Evolutionary conservation across 1,284 basidiomycete genomes (phyloP).

Genomic region (Apiotrichum sp.): DNA sequence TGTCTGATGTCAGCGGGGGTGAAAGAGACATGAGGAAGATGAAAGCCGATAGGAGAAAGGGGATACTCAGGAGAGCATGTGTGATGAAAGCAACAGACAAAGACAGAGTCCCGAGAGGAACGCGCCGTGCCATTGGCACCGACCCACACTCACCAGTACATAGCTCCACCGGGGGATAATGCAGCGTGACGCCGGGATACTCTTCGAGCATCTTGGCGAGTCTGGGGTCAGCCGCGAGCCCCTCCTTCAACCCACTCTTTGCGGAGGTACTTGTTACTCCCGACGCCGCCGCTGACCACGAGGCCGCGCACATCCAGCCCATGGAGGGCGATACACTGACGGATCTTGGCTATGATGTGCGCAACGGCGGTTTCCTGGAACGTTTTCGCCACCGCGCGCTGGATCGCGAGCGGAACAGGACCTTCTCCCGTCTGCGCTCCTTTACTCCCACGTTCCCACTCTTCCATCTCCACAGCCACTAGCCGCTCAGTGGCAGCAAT

Average conservation of each 20-base stretch:
- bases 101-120: no score
- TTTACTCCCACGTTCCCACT: constrained; percentile 4
- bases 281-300: constrained; percentile 84
- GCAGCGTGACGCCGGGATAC: constrained; percentile 43
- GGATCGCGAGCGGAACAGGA: constrained; percentile 10
- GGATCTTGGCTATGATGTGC: constrained; percentile 70
- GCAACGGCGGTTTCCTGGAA: constrained; percentile 67
- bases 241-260: constrained; percentile 49
- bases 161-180: constrained; percentile 60
- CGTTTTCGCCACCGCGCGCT: constrained; percentile 54
- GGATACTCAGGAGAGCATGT: no score
- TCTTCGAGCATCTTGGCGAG: constrained; percentile 21
- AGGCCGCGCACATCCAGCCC: constrained; percentile 52
- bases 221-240: constrained; percentile 10
- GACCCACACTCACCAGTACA: constrained; percentile 63
- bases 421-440: constrained; percentile 1
- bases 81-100: no score
- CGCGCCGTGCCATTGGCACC: no score
- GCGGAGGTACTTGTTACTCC: constrained; percentile 69
- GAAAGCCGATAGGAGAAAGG: neutral
- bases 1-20: constrained; percentile 55
- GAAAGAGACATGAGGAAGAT: neutral
- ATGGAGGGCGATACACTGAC: constrained; percentile 54
- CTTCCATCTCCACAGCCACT: neutral
- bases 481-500: constrained; percentile 55